Base-by-base conservation (phyloP, 2,329 filamentous ascomycete species). In the Colletotrichum shisoi region DNA sequence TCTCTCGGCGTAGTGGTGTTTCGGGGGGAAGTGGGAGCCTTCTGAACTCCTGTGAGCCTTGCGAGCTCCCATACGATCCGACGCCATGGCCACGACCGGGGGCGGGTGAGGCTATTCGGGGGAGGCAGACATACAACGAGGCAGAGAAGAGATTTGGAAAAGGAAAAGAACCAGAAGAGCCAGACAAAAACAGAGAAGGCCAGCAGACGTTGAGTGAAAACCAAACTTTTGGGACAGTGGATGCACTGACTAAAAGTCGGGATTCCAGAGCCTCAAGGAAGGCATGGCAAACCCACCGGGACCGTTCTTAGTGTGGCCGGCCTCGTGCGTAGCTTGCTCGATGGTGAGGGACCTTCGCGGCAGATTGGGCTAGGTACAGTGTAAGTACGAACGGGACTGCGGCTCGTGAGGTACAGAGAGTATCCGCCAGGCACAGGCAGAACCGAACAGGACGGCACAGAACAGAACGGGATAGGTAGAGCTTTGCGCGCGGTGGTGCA, bases 41-140 rank as follows among this genome's bases (percentile, higher is more conserved):
- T 70, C 69, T 70, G 69, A 70, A 64, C 60, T 68, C 60, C 67
- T 67, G 69, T 70, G 63, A 70, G 69, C 63, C 63, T 70, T 66
- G 59, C 60, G 67, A 64, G 67, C 63, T 61, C 69, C 67, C 49
- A 56, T 67, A 37, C 57, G 63, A 52, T 70, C 63, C 49, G 57
- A 63, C 63, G 67, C 69, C 69, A 70, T 70, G 67, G 57, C 67
- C 67, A 63, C 57, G 52, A 67, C 56, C 68, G 34, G 52, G 31
- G 63, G 54, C 40, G 49, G 53, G 37, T 37, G 51, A 58, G 48
- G 58, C 57, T 52, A 46, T 45, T 59, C 57, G 63, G 45, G 51
- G 51, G 34, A 64, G 21, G 31, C 51, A 57, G 52, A 67, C 63
- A 58, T 52, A 52, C 56, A 40, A 63, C 12, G 31, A n/a, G 39